Percentiles rank a stretch among this genome's conserved stretches.
Evolutionary conservation across 108 stramenopile species (phyloP).

Genomic region (Pseudonitzschia multiseries): DNA sequence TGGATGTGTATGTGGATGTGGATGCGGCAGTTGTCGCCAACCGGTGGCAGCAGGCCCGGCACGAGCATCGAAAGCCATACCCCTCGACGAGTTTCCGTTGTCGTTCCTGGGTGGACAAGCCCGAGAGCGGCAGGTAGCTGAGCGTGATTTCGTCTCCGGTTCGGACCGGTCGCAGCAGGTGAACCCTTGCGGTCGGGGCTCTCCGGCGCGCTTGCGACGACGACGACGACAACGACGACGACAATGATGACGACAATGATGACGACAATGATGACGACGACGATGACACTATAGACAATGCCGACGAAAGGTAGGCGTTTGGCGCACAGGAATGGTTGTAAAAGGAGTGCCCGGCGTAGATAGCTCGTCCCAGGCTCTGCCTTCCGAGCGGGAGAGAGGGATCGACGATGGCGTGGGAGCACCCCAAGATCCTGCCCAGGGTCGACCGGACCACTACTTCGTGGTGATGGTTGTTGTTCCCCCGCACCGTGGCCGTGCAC

Average conservation of each 20-base stretch:
- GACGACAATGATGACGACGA: too few species aligned
- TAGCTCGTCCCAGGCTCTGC: conserved; percentile 34
- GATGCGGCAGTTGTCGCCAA: too few species aligned
- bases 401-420: conserved; percentile 42
- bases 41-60: conserved; percentile 23
- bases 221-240: not conserved
- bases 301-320: conserved; percentile 47
- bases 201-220: not conserved
- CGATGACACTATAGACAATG: too few species aligned
- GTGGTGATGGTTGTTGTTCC: not conserved
- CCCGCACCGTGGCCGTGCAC: too few species aligned
- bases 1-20: too few species aligned
- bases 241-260: too few species aligned
- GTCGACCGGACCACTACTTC: not conserved
- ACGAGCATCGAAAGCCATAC: conserved; percentile 39
- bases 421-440: conserved; percentile 31
- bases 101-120: conserved; percentile 32
- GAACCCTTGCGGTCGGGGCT: conserved; percentile 27
- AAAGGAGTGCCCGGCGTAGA: conserved; percentile 41
- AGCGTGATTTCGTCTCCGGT: conserved; percentile 31
- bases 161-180: conserved; percentile 15
- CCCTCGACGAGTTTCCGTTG: conserved; percentile 12
- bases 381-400: conserved; percentile 28
- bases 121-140: conserved; percentile 47
- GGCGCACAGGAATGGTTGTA: conserved; percentile 50